Evolutionary conservation across 2,329 filamentous ascomycete species (phyloP).

Genomic region (Didymella lethalis): DNA sequence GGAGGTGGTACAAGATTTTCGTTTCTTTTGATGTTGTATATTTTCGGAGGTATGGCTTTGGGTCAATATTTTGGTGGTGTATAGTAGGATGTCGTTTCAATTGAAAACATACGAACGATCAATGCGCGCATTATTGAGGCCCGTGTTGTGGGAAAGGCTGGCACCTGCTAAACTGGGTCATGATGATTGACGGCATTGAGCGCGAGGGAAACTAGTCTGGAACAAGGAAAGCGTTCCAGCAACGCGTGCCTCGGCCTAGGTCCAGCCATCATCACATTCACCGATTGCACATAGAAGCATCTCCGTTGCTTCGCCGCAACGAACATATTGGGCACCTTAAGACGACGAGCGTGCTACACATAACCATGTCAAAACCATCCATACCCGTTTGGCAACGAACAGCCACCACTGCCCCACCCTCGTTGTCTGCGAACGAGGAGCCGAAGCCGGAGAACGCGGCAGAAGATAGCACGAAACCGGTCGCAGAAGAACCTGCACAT

Average conservation of each 20-base stretch:
- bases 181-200: not conserved
- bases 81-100: not conserved
- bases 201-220: not conserved
- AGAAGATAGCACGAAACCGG: slow-evolving; percentile 22
- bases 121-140: not conserved
- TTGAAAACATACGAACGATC: not conserved
- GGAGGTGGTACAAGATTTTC: not conserved
- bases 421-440: slow-evolving; percentile 25
- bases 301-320: not conserved
- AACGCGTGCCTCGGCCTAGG: slow-evolving; percentile 31
- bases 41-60: not conserved
- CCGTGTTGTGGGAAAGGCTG: not conserved
- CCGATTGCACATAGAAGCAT: slow-evolving; percentile 11
- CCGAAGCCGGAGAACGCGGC: slow-evolving; percentile 21
- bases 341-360: not conserved
- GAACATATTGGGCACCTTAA: not conserved
- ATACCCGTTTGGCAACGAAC: slow-evolving; percentile 50
- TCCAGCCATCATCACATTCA: slow-evolving; percentile 22
- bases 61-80: not conserved
- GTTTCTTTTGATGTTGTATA: not conserved
- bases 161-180: not conserved
- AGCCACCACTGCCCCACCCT: slow-evolving; percentile 22
- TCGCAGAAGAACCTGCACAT: slow-evolving; percentile 26
- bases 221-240: slow-evolving; percentile 5
- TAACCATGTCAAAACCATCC: slow-evolving; percentile 33